These are phyloP conservation scores for Lichtheimia ramosa DNA, from an alignment of 371 early-diverging fungal genomes.

Conservation along the genomic window DNA sequence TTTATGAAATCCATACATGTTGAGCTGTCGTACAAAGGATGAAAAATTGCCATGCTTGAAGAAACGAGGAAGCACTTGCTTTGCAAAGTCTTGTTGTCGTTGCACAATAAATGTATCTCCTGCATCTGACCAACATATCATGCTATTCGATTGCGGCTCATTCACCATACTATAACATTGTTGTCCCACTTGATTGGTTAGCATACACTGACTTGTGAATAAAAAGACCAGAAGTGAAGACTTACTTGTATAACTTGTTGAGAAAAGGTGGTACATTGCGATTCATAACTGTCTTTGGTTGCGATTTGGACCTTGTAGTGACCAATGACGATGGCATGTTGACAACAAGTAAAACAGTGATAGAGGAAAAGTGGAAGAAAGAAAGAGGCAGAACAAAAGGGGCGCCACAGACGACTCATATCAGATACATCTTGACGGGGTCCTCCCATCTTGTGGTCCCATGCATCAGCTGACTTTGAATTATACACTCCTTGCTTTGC, in stretches of 20 bases:
- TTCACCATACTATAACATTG: conserved; percentile 62
- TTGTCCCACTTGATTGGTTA: too few species aligned
- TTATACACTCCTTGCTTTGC: too few species aligned
- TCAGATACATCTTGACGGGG: too few species aligned
- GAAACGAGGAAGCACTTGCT: conserved; percentile 78
- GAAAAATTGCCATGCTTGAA: conserved; percentile 95
- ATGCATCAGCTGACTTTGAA: too few species aligned
- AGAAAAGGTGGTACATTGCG: conserved; percentile 80
- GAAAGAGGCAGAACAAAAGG: too few species aligned
- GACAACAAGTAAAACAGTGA: too few species aligned
- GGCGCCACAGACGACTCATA: too few species aligned
- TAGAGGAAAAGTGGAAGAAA: too few species aligned
- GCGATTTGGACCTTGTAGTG: too few species aligned
- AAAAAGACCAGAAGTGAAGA: background rate
- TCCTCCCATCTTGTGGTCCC: too few species aligned
- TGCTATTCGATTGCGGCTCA: conserved; percentile 65
- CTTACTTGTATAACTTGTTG: conserved; percentile 83
- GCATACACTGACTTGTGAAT: background rate
- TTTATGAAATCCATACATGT: conserved; percentile 90
- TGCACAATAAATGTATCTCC: conserved; percentile 76
- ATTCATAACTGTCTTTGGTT: background rate
- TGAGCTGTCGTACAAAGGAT: conserved; percentile 93
- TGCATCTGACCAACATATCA: conserved; percentile 77
- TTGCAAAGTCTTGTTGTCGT: conserved; percentile 79
- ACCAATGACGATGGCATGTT: too few species aligned